Evolutionary conservation across 805 yeast genomes (phyloP), one percentile per base, ranked within the genome.

Genomic region (Aciculoconidium aculeatum): DNA sequence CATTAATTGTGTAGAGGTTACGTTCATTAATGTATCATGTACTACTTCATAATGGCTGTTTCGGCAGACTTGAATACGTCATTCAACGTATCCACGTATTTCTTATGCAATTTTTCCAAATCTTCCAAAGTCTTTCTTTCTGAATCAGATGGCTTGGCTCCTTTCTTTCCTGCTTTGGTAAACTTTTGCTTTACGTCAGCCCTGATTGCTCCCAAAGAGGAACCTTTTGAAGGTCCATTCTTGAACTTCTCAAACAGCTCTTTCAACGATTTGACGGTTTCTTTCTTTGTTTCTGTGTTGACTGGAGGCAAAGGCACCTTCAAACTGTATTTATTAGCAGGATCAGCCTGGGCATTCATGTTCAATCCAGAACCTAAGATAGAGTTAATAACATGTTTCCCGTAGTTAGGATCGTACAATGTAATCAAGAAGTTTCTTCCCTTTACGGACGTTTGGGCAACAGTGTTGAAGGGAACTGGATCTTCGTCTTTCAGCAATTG

Each of bases 381-480:
- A 0, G 88, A 68, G 30, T 86, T 77, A 16, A 81, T 69, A 16
- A 90, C 72, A 36, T 72, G 67, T 43, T 84, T 80, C 21, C 75
- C 68, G 41, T 83, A 70, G 29, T 67, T 68, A 5, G 95, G 94
- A 47, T 90, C 96, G 53, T 80, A 90, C 2, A 87, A 88, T 0
- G 95, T 86, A n/a, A 90, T 73, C 17, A 72, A 56, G 30, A 85
- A 63, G 41, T 75, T 67, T 43, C 83, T 70, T 5, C 90, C 92
- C 41, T 80, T 80, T 30, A 75, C 42, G 0, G 80, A 60, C 3
- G 90, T 79, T 37, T 78, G 79, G 1, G 95, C 95, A 16, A 85
- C 56, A 17, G 76, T 65, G 3, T 75, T 70, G 49, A 80, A 80
- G 3, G 67, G 67, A 2, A 48, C 50, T 6, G 60, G 52, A 28